Evolutionary conservation across 495 filamentous ascomycete species (phyloP).

Genomic region (Penicillium roqueforti): DNA sequence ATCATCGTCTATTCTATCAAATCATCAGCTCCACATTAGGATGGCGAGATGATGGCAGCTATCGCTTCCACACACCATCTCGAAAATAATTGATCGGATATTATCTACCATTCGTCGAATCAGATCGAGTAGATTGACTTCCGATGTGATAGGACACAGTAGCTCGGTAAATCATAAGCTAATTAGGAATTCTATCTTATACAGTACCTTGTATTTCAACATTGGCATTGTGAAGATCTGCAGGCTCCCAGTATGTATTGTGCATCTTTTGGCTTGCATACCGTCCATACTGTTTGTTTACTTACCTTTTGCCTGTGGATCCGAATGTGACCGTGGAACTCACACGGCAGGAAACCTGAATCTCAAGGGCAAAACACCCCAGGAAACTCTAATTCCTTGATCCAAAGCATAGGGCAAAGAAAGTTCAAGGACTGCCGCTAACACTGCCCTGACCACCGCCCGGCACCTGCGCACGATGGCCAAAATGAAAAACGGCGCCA

Average conservation of each 20-base stretch:
- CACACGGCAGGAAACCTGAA: not conserved
- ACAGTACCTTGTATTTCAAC: not conserved
- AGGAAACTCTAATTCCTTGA: not conserved
- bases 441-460: not conserved
- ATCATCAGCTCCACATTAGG: not conserved
- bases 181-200: not conserved
- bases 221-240: conserved; percentile 10
- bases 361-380: not conserved
- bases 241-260: not conserved
- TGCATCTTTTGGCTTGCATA: conserved; percentile 2
- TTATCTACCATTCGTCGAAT: conserved; percentile 1
- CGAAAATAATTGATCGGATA: not conserved
- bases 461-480: not conserved
- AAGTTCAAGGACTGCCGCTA: conserved; percentile 5
- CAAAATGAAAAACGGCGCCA: conserved; percentile 8
- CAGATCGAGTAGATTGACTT: not conserved
- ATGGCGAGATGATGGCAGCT: not conserved
- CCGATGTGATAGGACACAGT: not conserved
- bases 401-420: conserved; percentile 2
- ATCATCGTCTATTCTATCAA: not conserved
- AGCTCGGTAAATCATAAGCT: not conserved
- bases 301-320: not conserved
- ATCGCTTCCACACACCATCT: not conserved
- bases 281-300: not conserved
- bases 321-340: conserved; percentile 3